These are phyloP conservation scores for Pleurotus djamor DNA, from an alignment of 768 basidiomycete genomes.

Conservation along the genomic window DNA sequence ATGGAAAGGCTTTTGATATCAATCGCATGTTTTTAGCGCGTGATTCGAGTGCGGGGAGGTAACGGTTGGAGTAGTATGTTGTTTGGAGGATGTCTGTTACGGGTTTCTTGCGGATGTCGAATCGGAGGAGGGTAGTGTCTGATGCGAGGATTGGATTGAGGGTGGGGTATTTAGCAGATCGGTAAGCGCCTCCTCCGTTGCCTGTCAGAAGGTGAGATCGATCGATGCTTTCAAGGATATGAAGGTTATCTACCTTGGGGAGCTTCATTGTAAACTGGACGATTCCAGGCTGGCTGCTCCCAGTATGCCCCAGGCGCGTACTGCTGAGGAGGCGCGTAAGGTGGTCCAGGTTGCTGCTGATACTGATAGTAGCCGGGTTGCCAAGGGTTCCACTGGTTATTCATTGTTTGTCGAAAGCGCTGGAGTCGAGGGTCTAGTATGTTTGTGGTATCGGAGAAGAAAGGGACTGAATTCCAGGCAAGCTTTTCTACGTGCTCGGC, in stretches of 20 bases:
- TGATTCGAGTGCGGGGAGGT: slow-evolving; percentile 31
- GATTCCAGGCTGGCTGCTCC: slow-evolving; percentile 7
- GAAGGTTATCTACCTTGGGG: neutral
- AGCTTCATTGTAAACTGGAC: neutral
- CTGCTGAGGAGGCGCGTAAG: slow-evolving; percentile 1
- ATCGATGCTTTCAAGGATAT: neutral
- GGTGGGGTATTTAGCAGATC: slow-evolving; percentile 41
- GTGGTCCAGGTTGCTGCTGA: neutral
- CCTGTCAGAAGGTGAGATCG: slow-evolving; percentile 3
- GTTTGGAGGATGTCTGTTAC: slow-evolving; percentile 37
- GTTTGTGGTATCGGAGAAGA: neutral
- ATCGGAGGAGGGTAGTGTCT: slow-evolving; percentile 47
- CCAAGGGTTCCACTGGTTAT: neutral
- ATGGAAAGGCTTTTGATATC: slow-evolving; percentile 62
- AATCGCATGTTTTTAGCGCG: slow-evolving; percentile 45
- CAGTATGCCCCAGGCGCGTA: neutral
- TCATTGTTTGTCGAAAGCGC: neutral
- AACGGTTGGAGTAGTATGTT: slow-evolving; percentile 36
- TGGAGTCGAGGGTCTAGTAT: neutral
- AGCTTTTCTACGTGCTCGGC: too few relatives aligned
- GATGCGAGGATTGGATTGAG: slow-evolving; percentile 53
- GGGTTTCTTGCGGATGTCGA: slow-evolving; percentile 45
- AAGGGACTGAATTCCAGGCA: too few relatives aligned
- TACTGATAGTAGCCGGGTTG: slow-evolving; percentile 4
- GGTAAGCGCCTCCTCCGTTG: slow-evolving; percentile 14